These are phyloP conservation scores for Penicillium sp. DNA, from an alignment of 2,329 filamentous ascomycete species.

Conservation along the genomic window DNA sequence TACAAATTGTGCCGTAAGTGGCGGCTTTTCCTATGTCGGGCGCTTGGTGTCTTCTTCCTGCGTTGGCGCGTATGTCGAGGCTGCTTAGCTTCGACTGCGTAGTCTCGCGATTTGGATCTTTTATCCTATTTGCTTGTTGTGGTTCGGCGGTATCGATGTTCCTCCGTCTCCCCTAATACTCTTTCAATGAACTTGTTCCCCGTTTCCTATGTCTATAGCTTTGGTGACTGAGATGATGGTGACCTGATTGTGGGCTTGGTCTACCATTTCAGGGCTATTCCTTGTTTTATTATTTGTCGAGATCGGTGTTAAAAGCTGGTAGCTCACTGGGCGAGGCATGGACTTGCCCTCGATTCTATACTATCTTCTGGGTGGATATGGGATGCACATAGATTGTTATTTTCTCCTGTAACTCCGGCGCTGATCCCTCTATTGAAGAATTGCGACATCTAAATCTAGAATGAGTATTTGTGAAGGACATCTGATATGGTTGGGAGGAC, in stretches of 20 bases:
- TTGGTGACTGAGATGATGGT: background rate
- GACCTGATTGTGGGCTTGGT: background rate
- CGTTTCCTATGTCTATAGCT: background rate
- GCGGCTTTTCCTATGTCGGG: conserved; percentile 19
- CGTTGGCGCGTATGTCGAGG: background rate
- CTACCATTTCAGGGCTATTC: background rate
- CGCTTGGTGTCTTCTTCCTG: conserved; percentile 14
- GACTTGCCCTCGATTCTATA: background rate
- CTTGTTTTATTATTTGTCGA: background rate
- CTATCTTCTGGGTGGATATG: background rate
- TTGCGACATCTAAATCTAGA: background rate
- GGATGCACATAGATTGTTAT: conserved; percentile 1
- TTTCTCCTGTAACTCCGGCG: background rate
- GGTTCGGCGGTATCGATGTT: conserved; percentile 1
- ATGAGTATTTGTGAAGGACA: background rate
- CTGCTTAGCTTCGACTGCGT: background rate
- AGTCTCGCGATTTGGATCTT: background rate
- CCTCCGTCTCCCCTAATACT: conserved; percentile 8
- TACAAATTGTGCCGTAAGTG: conserved; percentile 20
- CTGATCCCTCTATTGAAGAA: background rate
- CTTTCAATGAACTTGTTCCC: conserved; percentile 11
- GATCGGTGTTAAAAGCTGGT: background rate
- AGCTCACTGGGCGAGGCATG: background rate
- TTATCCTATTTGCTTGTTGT: background rate
- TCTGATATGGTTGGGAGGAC: no score